Evolutionary conservation across 768 basidiomycete species (phyloP).

Genomic region (Postia placenta): DNA sequence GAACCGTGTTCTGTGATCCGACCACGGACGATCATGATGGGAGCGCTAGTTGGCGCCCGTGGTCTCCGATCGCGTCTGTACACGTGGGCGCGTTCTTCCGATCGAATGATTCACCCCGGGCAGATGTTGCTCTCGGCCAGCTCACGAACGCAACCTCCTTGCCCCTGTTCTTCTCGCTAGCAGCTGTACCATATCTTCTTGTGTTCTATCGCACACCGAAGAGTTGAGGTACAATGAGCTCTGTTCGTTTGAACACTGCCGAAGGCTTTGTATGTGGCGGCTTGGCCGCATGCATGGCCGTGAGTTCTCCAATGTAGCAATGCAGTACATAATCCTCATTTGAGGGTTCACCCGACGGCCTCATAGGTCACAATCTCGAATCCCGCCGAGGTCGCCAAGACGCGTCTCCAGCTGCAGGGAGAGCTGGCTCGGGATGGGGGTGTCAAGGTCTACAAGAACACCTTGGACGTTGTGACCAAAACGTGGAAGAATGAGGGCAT

Average conservation of each 20-base stretch:
- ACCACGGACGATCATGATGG: no score
- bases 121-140: no score
- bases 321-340: no score
- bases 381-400: conserved; percentile 85
- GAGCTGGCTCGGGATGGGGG: conserved; percentile 77
- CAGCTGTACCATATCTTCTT: no score
- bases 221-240: background rate
- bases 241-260: conserved; percentile 46
- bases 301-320: conserved; percentile 40
- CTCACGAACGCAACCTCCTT: no score
- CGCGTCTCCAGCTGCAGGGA: conserved; percentile 92
- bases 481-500: conserved; percentile 89
- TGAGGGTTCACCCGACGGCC: background rate
- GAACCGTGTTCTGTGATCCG: no score
- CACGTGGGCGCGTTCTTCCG: no score
- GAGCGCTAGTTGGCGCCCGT: no score
- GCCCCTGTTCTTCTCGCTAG: no score
- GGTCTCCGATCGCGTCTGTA: no score
- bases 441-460: conserved; percentile 79
- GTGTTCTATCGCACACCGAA: no score
- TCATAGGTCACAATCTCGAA: conserved; percentile 73
- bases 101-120: no score
- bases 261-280: conserved; percentile 90
- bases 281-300: conserved; percentile 87
- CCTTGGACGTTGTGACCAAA: conserved; percentile 81